Conservation (phyloP, 805 yeast species). For the Nakazawaea wyomingensis region DNA sequence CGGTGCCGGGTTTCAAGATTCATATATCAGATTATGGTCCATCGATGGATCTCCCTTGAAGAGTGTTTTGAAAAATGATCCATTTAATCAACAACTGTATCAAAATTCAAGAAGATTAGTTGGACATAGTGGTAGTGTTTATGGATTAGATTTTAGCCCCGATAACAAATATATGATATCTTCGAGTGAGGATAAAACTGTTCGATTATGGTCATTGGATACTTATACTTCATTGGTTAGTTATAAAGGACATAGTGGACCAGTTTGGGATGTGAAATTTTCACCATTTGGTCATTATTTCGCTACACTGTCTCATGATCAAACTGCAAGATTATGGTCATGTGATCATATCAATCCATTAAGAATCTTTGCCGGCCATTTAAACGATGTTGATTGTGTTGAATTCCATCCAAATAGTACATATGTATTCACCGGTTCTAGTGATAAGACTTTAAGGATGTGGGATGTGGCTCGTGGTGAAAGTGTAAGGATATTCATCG, state of each 20-base stretch:
- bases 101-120: conserved; percentile 47
- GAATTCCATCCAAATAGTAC: conserved; percentile 95
- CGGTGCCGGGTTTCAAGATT: conserved; percentile 94
- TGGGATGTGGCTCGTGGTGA: conserved; percentile 93
- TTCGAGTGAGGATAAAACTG: conserved; percentile 88
- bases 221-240: conserved; percentile 83
- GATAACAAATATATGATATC: conserved; percentile 79
- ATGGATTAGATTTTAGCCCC: conserved; percentile 85
- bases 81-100: conserved; percentile 32
- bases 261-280: conserved; percentile 95
- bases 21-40: conserved; percentile 87
- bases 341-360: conserved; percentile 96
- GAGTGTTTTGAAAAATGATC: conserved; percentile 53
- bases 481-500: conserved; percentile 86
- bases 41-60: conserved; percentile 83
- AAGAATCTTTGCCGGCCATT: conserved; percentile 94
- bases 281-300: conserved; percentile 96
- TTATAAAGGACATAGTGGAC: conserved; percentile 95
- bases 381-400: conserved; percentile 92
- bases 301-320: conserved; percentile 97
- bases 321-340: conserved; percentile 96
- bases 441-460: conserved; percentile 95
- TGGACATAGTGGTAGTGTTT: conserved; percentile 95
- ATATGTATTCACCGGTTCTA: conserved; percentile 90
- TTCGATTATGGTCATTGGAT: conserved; percentile 89